Evolutionary conservation across 2,329 filamentous ascomycete genomes (phyloP).

Genomic region (Botrytis pseudocinerea): DNA sequence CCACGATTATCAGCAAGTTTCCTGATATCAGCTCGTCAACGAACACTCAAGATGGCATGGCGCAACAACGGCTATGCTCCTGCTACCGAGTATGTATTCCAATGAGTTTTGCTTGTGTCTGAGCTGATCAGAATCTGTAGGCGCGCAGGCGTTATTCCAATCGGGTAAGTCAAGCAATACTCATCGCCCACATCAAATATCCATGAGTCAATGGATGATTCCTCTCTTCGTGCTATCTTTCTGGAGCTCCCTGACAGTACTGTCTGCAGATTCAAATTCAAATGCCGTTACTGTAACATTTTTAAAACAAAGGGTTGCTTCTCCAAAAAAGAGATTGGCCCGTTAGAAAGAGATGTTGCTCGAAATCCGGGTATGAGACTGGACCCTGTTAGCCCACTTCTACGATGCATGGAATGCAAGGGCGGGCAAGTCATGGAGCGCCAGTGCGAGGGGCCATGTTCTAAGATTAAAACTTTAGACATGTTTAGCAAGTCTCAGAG

Average conservation of each 20-base stretch:
- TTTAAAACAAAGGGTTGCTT: constrained; percentile 43
- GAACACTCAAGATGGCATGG: background rate
- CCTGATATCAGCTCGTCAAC: background rate
- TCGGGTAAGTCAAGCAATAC: background rate
- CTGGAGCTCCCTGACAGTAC: background rate
- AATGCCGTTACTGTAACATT: constrained; percentile 19
- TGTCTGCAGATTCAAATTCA: constrained; percentile 20
- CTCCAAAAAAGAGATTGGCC: constrained; percentile 51
- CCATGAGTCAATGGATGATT: background rate
- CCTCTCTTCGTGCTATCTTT: background rate
- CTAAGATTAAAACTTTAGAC: constrained; percentile 47
- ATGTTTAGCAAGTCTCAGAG: constrained; percentile 51
- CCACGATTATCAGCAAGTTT: too few relatives aligned
- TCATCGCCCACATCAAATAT: background rate
- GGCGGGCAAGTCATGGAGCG: constrained; percentile 48
- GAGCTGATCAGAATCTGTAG: background rate
- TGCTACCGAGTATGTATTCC: background rate
- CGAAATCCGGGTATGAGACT: constrained; percentile 21
- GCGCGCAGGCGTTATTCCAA: background rate
- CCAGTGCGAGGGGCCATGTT: constrained; percentile 49
- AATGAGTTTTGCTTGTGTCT: background rate
- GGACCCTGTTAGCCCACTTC: constrained; percentile 29
- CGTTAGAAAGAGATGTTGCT: constrained; percentile 31
- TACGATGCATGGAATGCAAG: constrained; percentile 48
- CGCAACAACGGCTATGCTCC: constrained; percentile 3